These are phyloP conservation scores for Chlamydomonas sphaeroides DNA, from an alignment of 139 green algal species.

Conservation along the genomic window DNA sequence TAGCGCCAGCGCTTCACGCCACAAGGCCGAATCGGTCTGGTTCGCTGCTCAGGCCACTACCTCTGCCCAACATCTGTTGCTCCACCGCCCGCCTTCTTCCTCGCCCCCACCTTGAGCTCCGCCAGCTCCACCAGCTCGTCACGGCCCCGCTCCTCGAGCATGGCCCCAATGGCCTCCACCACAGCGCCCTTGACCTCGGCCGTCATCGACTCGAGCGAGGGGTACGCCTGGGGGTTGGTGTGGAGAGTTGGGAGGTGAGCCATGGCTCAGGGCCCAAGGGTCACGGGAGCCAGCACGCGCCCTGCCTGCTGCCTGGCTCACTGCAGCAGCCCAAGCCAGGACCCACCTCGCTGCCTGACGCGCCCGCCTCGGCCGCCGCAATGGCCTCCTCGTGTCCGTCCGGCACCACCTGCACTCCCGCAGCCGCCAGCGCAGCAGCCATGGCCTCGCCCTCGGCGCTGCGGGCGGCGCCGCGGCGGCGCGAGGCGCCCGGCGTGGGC, in stretches of 20 bases:
- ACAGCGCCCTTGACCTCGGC: slow-evolving; percentile 13
- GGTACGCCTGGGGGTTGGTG: background rate
- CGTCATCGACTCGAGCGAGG: slow-evolving; percentile 3
- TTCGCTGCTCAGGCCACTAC: background rate
- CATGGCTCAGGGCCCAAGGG: too few species aligned
- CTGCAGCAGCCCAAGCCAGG: background rate
- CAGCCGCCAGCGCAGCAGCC: background rate
- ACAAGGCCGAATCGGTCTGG: background rate
- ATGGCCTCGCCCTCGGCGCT: background rate
- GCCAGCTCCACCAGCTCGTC: slow-evolving; percentile 34
- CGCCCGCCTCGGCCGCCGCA: background rate
- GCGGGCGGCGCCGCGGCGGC: background rate
- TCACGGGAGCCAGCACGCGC: background rate
- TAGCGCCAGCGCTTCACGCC: too few species aligned
- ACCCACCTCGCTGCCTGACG: slow-evolving; percentile 23
- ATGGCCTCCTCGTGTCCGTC: slow-evolving; percentile 33
- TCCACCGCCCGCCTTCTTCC: background rate
- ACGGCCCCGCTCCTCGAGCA: slow-evolving; percentile 21
- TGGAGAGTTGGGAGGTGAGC: background rate
- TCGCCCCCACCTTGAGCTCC: slow-evolving; percentile 21
- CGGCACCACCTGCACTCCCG: slow-evolving; percentile 12
- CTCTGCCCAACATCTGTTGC: background rate
- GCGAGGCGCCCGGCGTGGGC: background rate
- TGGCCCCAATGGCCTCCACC: background rate
- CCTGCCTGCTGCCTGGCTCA: background rate